Evolutionary conservation across 1,139 yeast genomes (phyloP), one percentile per base, ranked within the genome.

Genomic region (Tardiomyces digboiensis): DNA sequence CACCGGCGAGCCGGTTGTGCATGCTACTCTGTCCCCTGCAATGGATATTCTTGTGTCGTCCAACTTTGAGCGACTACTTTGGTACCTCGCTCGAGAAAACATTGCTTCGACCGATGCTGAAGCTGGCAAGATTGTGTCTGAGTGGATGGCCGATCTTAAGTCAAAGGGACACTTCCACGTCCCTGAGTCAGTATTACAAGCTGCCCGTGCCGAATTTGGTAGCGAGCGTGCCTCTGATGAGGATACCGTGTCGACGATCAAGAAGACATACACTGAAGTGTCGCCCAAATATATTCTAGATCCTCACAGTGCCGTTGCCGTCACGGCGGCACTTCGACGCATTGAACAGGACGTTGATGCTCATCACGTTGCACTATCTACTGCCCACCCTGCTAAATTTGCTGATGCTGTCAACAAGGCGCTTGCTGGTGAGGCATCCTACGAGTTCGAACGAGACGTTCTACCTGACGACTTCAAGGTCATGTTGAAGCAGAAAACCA

Each of bases 301-400:
- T 61, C 99, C 99, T 43, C 99, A 91, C 64, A 77, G 96, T 39
- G 89, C 99, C 26, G 95, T 91, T 45, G 98, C 97, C 59, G 83
- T 93, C 40, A 75, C 81, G 46, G 82, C 94, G 21, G 72, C 93
- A 33, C 74, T 82, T 55, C 72, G 80, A 53, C 72, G 76, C 56
- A 76, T 81, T 47, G 71, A 67, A 10, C 64, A 68, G 44, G 83
- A 78, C 53, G 48, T 44, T 46, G 53, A 42, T 55, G 70, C 71
- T 37, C 62, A 68, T 44, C 86, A 86, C 62, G 74, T 91, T 42
- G 85, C 96, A 5, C 76, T 91, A 49, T 84, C 97, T 2, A 91
- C 98, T 39, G 98, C 98, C 7, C 98, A 91, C 62, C 98, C 98
- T 39, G 98, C 98, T 49, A 91, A 91, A 67, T 91, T 91, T 61